These are phyloP conservation scores for Lentinula edodes DNA, from an alignment of 768 basidiomycete genomes.

Conservation along the genomic window DNA sequence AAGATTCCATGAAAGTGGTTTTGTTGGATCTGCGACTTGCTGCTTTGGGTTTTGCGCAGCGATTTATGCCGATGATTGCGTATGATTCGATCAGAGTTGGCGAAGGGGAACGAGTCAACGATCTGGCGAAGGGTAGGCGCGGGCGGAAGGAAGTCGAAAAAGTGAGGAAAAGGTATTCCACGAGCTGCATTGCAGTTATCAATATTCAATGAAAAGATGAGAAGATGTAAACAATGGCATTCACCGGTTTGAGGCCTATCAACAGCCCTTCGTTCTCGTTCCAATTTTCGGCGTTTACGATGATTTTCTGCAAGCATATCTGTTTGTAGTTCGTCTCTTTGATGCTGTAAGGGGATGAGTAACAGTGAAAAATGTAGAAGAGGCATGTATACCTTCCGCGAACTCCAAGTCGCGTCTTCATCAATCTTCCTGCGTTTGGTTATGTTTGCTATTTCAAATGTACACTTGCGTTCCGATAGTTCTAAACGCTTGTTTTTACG, in stretches of 20 bases:
- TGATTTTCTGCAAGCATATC: constrained; percentile 89
- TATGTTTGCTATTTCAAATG: constrained; percentile 60
- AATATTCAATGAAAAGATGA: neutral
- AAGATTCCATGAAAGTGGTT: constrained; percentile 5
- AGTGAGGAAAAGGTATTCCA: constrained; percentile 53
- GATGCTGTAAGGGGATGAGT: constrained; percentile 37
- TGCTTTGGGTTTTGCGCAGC: neutral
- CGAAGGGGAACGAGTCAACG: constrained; percentile 52
- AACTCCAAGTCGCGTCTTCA: constrained; percentile 78
- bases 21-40: constrained; percentile 13
- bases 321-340: constrained; percentile 74
- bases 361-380: constrained; percentile 4
- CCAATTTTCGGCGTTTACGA: constrained; percentile 76
- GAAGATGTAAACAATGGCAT: constrained; percentile 17
- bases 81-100: constrained; percentile 13
- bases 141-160: constrained; percentile 32
- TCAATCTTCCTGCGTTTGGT: constrained; percentile 60
- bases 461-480: constrained; percentile 69
- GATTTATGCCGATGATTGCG: neutral
- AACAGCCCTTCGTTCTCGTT: constrained; percentile 74
- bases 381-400: constrained; percentile 69
- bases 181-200: constrained; percentile 36
- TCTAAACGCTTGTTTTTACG: constrained; percentile 79
- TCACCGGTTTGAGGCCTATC: constrained; percentile 75
- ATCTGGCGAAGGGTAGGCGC: constrained; percentile 66